Evolutionary conservation across 1,284 basidiomycete species (phyloP).

Genomic region (Amylostereum chailletii): DNA sequence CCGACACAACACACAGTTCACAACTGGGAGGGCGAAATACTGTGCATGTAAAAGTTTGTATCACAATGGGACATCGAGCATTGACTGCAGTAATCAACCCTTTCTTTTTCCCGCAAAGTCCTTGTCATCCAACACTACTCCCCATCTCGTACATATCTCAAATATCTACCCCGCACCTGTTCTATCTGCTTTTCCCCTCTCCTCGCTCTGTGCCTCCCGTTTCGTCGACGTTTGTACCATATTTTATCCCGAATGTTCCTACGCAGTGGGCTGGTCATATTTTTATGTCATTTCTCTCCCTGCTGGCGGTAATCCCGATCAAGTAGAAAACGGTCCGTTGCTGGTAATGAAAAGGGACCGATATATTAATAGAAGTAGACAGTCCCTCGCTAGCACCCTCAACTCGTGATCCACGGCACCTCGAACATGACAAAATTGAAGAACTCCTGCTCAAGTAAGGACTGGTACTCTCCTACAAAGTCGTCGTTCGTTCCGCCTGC

Average conservation of each 20-base stretch:
- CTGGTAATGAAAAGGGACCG: too few relatives aligned
- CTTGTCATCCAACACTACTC: not conserved
- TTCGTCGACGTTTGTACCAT: constrained; percentile 21
- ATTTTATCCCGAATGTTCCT: constrained; percentile 28
- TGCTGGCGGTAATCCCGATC: too few relatives aligned
- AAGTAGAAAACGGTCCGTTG: too few relatives aligned
- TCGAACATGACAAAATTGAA: constrained; percentile 90
- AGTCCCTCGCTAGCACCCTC: too few relatives aligned
- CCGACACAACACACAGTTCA: not conserved
- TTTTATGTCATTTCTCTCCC: constrained; percentile 28
- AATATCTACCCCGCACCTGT: constrained; percentile 12
- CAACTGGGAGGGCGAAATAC: too few relatives aligned
- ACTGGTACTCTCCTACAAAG: constrained; percentile 82
- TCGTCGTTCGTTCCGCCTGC: constrained; percentile 41
- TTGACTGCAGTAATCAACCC: not conserved
- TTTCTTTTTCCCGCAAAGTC: not conserved
- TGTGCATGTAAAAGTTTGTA: too few relatives aligned
- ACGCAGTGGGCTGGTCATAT: constrained; percentile 43
- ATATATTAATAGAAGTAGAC: too few relatives aligned
- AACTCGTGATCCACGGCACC: constrained; percentile 60
- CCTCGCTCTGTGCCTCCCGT: constrained; percentile 13
- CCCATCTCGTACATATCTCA: constrained; percentile 12
- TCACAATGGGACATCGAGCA: too few relatives aligned
- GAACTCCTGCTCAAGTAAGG: constrained; percentile 88
- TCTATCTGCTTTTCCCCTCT: constrained; percentile 17